Evolutionary conservation across 2,329 filamentous ascomycete species (phyloP), one percentile per base, ranked within the genome.

Genomic region (Stagonosporopsis vannaccii): DNA sequence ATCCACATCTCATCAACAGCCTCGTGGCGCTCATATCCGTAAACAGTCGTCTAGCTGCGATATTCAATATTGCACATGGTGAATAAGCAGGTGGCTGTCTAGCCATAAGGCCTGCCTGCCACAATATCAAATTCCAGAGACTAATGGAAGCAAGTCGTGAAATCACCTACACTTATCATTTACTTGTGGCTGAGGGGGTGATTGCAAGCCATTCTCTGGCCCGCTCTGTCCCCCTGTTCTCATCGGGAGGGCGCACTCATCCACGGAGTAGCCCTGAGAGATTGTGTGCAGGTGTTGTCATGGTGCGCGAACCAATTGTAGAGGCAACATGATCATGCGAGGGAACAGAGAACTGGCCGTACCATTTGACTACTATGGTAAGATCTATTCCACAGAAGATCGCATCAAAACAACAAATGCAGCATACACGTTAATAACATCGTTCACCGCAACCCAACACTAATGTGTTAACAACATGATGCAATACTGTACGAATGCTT

Each of bases 31-130:
- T 30, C 30, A 17, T 5, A 36, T 33, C 40, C 28, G 17, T 20
- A 25, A 26, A 4, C 36, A 25, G 9, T 49, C 26, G 45, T 36
- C 35, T 8, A 20, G 23, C 36, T 39, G 33, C 40, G 32, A 36
- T 15, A 25, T 8, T 32, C 46, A 23, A 19, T 17, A 28, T 37
- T 17, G 40, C 40, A 35, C 41, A 44, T 49, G 30, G 39, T 6
- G 40, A 45, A 12, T 22, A 19, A 13, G 33, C n/a, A 41, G 26
- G 52, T 35, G 39, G 52, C 35, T 40, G 44, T 39, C 39, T 50
- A 33, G 45, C 25, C 26, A 17, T 12, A 20, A 28, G 45, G 46
- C 42, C 41, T 46, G 36, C 36, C 17, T 53, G 42, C 12, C 20
- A 35, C 50, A 11, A 22, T 26, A 6, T 32, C 9, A 6, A 20